Conservation (phyloP, 352 stramenopile genomes). For the Pilasporangium apinafurcum region DNA sequence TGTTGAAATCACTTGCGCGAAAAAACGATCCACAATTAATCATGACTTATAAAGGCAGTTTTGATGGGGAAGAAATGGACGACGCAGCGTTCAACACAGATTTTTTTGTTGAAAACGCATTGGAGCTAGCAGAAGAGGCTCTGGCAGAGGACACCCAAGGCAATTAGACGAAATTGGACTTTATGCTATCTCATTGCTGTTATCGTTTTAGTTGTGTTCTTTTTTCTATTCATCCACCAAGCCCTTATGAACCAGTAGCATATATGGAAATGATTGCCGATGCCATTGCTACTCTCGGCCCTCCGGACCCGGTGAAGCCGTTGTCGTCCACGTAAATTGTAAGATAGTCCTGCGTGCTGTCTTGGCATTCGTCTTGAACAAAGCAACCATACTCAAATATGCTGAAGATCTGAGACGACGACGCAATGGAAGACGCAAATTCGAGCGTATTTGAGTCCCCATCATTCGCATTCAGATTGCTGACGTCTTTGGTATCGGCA, state of each 20-base stretch:
- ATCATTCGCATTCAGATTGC: neutral
- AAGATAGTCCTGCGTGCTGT: constrained; percentile 23
- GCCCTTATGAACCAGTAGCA: neutral
- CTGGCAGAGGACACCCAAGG: constrained; percentile 14
- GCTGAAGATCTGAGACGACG: constrained; percentile 14
- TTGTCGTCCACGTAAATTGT: constrained; percentile 52
- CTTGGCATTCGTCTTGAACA: constrained; percentile 14
- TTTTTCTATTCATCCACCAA: neutral
- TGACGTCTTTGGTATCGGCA: constrained; percentile 1
- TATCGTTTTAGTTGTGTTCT: neutral
- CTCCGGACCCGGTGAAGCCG: constrained; percentile 30
- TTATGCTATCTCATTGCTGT: neutral
- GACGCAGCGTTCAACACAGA: constrained; percentile 63
- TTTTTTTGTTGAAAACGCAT: constrained; percentile 81
- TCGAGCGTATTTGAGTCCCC: constrained; percentile 10
- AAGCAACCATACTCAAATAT: constrained; percentile 34
- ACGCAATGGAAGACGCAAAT: constrained; percentile 19
- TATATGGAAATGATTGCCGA: constrained; percentile 4
- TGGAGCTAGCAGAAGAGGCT: constrained; percentile 71
- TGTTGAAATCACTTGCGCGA: constrained; percentile 78
- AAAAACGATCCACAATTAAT: constrained; percentile 79
- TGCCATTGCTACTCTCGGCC: constrained; percentile 16
- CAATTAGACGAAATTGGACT: constrained; percentile 6
- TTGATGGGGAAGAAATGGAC: constrained; percentile 40
- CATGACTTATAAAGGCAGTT: constrained; percentile 76